phyloP scores from a whole-genome alignment of 371 early-diverging fungal genomes.

The Choanephora cucurbitarum region DNA sequence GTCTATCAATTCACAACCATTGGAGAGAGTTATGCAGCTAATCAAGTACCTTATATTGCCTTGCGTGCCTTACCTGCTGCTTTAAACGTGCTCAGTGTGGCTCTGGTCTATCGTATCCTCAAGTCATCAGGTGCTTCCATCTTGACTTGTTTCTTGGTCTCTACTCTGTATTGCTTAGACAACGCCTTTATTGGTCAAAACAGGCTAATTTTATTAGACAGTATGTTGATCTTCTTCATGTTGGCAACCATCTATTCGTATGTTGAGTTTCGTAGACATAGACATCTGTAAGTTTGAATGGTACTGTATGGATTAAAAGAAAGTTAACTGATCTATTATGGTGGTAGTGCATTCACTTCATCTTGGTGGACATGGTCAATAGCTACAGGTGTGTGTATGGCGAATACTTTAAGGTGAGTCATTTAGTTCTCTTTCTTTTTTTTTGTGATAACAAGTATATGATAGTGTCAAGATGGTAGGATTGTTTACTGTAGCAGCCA shows the following conservation, averaged over 20 bases:
- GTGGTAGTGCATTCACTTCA: no score
- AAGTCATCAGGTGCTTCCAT: constrained; percentile 71
- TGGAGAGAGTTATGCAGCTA: constrained; percentile 56
- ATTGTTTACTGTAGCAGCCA: constrained; percentile 81
- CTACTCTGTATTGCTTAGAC: constrained; percentile 72
- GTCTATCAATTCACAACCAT: constrained; percentile 88
- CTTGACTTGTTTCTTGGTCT: constrained; percentile 67
- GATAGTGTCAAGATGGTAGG: constrained; percentile 86
- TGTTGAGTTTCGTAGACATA: constrained; percentile 72
- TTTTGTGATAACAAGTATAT: no score
- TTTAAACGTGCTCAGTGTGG: constrained; percentile 71
- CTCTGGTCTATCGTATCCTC: constrained; percentile 79
- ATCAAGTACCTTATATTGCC: constrained; percentile 80
- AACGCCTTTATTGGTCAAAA: constrained; percentile 89
- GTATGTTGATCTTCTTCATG: constrained; percentile 84
- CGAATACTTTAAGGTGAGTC: constrained; percentile 26
- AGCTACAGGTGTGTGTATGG: constrained; percentile 72
- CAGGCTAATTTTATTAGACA: constrained; percentile 88
- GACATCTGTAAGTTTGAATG: constrained; percentile 38
- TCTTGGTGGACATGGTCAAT: constrained; percentile 75
- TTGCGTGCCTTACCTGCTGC: constrained; percentile 83
- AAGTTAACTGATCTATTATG: constrained; percentile 62
- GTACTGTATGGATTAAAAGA: no score
- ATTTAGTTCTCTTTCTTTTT: no score
- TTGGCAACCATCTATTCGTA: constrained; percentile 74